These are phyloP conservation scores for Phalaenopsis aphrodite DNA, from an alignment of 106 monocot genomes.

Conservation along the genomic window DNA sequence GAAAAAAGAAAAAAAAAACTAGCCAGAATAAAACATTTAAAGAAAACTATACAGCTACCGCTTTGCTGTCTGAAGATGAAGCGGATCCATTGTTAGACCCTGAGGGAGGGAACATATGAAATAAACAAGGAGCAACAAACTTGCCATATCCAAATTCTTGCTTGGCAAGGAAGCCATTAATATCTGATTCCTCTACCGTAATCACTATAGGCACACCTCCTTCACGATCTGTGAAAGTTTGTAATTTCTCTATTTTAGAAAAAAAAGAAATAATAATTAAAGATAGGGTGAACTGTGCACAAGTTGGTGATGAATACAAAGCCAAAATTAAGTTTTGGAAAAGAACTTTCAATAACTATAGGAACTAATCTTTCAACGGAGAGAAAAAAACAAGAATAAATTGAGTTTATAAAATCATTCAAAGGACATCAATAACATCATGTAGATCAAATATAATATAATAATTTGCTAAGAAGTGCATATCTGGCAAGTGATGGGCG, in stretches of 20 bases:
- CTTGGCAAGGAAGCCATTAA: slow-evolving; percentile 42
- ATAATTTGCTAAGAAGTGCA: slow-evolving; percentile 20
- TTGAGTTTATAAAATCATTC: not conserved
- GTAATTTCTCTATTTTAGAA: not conserved
- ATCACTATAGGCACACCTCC: slow-evolving; percentile 57
- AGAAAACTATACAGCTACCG: slow-evolving; percentile 15
- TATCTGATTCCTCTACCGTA: slow-evolving; percentile 27
- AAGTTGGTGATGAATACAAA: not conserved
- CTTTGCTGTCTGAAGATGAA: slow-evolving; percentile 13
- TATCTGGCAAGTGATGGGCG: slow-evolving; percentile 37
- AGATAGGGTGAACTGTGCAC: not conserved
- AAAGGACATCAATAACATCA: slow-evolving; percentile 1
- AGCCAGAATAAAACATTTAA: not conserved
- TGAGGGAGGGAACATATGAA: slow-evolving; percentile 22
- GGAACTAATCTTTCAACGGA: not conserved
- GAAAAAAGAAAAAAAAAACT: not conserved
- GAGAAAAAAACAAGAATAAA: not conserved
- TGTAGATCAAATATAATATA: not conserved
- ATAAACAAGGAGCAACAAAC: slow-evolving; percentile 70
- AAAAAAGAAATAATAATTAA: not conserved
- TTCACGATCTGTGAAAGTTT: slow-evolving; percentile 65
- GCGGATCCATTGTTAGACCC: no score
- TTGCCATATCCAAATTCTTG: slow-evolving; percentile 27
- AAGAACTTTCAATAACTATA: not conserved
- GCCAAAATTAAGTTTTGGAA: not conserved